Evolutionary conservation across 176 grass and related monocot genomes (phyloP).

Genomic region (Triticum turgidum): DNA sequence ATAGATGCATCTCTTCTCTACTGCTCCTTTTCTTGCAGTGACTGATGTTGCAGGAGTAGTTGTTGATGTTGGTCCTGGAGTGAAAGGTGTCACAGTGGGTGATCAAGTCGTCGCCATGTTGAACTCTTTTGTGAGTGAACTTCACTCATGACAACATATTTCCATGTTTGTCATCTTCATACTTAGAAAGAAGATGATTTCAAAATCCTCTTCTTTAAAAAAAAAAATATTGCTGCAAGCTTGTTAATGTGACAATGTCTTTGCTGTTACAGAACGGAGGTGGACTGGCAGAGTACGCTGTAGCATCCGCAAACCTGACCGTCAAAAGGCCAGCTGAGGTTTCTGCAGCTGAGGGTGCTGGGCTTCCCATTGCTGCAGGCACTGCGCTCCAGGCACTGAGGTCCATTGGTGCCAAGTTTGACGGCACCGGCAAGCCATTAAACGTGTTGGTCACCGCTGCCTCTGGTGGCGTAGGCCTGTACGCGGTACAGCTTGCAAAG

Average conservation of each 20-base stretch:
- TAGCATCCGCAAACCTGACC: slow-evolving; percentile 34
- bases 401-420: slow-evolving; percentile 48
- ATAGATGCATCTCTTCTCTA: neutral
- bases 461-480: slow-evolving; percentile 21
- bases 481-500: slow-evolving; percentile 25
- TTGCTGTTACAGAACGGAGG: slow-evolving; percentile 41
- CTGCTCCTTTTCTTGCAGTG: slow-evolving; percentile 20
- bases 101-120: slow-evolving; percentile 62
- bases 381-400: slow-evolving; percentile 49
- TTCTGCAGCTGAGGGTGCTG: slow-evolving; percentile 10
- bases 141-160: neutral
- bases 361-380: slow-evolving; percentile 20
- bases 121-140: slow-evolving; percentile 32
- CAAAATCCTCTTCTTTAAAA: neutral
- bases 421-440: slow-evolving; percentile 45
- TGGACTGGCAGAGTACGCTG: slow-evolving; percentile 58
- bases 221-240: neutral
- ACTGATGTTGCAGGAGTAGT: slow-evolving; percentile 67
- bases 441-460: slow-evolving; percentile 68
- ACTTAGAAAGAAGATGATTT: neutral
- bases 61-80: slow-evolving; percentile 49
- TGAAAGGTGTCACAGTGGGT: slow-evolving; percentile 39
- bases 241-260: neutral
- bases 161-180: neutral
- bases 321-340: slow-evolving; percentile 15